Evolutionary conservation across 495 filamentous ascomycete species (phyloP), one percentile per base, ranked within the genome.

Genomic region (Annulohypoxylon nitens): DNA sequence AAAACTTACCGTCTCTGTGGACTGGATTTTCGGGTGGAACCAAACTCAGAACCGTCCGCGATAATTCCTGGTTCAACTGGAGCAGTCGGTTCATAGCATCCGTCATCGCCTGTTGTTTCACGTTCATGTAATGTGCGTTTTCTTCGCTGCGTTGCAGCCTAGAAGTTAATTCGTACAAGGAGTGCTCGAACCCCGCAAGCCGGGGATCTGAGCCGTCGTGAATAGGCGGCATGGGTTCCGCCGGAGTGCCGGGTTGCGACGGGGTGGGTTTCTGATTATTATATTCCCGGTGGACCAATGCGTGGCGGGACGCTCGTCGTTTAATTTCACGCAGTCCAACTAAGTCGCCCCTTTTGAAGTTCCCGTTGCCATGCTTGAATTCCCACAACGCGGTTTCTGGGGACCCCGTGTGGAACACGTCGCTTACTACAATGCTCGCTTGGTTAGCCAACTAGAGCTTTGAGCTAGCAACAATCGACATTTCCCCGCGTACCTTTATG

Each of bases 361-460:
- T 98, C 34, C 96, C 96, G 79, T 96, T 97, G 57, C 96, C 96
- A 79, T 99, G 96, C 82, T 98, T 99, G 80, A 99, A 99, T 79
- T 99, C 96, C 96, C 96, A 99, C 16, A 99, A 85, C 4, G 96
- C 92, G 57, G 95, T 93, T 76, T 99, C 97, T 3, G 96, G 94
- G n/a, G 91, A 93, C 11, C 97, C 94, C 43, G 93, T 97, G 78
- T 98, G 96, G 79, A 99, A 99, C 23, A 98, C 97, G 81, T 99
- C 96, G 87, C 96, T 97, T 74, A 98, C 96, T 99, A 50, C 18
- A 45, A 67, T 65, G 30, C 7, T 53, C 36, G 23, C 57, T 51
- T 70, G 26, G 63, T 68, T 25, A 72, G 60, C 26, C 50, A 43
- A 55, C 36, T 60, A 18, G 53, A 41, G 33, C 25, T 66, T 30